phyloP scores from a whole-genome alignment of 2,329 filamentous ascomycete genomes.

The Cordyceps pruinosa region DNA sequence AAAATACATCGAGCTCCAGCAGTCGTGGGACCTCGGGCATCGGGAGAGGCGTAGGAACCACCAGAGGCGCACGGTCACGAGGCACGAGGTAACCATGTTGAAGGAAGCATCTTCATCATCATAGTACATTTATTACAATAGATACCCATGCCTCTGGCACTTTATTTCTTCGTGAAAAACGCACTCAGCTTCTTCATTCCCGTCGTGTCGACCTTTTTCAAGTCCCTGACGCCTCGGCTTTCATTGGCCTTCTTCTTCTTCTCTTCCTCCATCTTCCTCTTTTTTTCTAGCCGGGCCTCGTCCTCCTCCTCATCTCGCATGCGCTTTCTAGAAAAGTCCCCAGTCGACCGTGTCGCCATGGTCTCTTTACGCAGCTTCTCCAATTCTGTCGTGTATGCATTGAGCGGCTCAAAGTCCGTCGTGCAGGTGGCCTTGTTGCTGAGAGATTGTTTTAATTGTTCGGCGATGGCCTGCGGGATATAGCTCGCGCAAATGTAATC shows the following conservation, averaged over 20 bases:
- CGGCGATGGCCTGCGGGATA: constrained; percentile 39
- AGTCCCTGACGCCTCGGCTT: constrained; percentile 67
- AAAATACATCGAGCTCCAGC: constrained; percentile 22
- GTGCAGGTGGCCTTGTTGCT: constrained; percentile 24
- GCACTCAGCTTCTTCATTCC: constrained; percentile 97
- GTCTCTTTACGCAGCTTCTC: constrained; percentile 64
- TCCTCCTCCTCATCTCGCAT: constrained; percentile 60
- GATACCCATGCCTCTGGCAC: constrained; percentile 11
- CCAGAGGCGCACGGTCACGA: constrained; percentile 26
- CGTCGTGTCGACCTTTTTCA: constrained; percentile 83
- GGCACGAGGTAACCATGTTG: constrained; percentile 21
- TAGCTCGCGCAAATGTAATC: constrained; percentile 59
- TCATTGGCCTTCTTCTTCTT: constrained; percentile 71
- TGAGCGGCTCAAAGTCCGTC: constrained; percentile 63
- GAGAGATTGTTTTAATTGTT: constrained; percentile 36
- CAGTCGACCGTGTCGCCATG: constrained; percentile 57
- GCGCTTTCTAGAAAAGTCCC: constrained; percentile 66
- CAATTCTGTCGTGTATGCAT: constrained; percentile 61
- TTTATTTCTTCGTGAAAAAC: constrained; percentile 75
- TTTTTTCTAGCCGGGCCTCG: constrained; percentile 66
- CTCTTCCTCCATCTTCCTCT: constrained; percentile 78
- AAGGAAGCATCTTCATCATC: constrained; percentile 4
- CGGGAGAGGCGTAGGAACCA: constrained; percentile 27
- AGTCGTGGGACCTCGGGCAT: constrained; percentile 29
- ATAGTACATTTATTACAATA: constrained; percentile 11